Evolutionary conservation across 768 basidiomycete species (phyloP), one percentile per base, ranked within the genome.

Genomic region (Kwoniella pini): DNA sequence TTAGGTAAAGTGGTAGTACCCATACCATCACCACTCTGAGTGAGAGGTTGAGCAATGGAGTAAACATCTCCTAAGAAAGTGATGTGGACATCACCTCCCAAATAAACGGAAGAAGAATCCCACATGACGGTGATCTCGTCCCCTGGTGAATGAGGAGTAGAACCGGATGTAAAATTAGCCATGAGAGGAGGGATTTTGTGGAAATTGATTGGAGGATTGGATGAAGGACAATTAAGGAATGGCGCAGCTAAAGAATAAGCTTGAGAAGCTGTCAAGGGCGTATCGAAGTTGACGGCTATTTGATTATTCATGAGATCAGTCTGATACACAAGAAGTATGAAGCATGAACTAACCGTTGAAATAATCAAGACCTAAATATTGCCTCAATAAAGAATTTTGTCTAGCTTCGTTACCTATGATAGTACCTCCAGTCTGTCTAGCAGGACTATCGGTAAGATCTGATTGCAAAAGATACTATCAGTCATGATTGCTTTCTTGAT

Each of bases 161-260:
- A 17, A 46, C 56, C 57, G 19, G 24, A 44, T 19, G 55, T 57
- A 54, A 67, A 67, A 40, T 50, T 51, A 15, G 65, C 61, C 53
- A 51, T 56, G 44, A 67, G 50, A 45, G 61, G 57, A 12, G 65
- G 65, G 48, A 67, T 67, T 19, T 55, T 38, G 21, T 53, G 57
- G 61, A 67, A 67, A n/a, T 67, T 60, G 62, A 67, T 63, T 17
- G 65, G 53, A 9, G 65, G 57, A 48, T 67, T 67, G 21, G 65
- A 63, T 12, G 65, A 55, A 15, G 65, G 65, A 28, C 65, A 67
- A 28, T 59, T 42, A 6, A 62, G 33, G 65, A 63, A 67, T 9
- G 65, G 65, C 7, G 33, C 38, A 6, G 61, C 61, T 6, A 67
- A 40, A 22, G 65, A 67, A 26, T 59, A 67, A 2, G 65, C 65